These are phyloP conservation scores for Apophysomyces trapeziformis DNA, from an alignment of 371 early-diverging fungal genomes.

Conservation along the genomic window DNA sequence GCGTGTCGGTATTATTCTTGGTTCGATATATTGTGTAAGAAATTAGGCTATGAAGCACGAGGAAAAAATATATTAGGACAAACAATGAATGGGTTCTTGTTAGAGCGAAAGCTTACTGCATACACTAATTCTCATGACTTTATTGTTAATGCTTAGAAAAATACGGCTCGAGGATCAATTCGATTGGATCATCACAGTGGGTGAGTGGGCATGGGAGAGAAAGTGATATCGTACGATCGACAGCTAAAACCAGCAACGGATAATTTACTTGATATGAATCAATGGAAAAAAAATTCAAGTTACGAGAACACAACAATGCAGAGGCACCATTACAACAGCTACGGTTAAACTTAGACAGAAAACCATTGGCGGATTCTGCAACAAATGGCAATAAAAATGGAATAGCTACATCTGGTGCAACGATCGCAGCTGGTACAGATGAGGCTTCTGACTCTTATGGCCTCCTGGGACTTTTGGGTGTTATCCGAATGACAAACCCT, in stretches of 20 bases:
- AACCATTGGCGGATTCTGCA: neutral
- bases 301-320: neutral
- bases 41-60: neutral
- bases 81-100: too few species aligned
- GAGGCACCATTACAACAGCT: neutral
- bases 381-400: neutral
- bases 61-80: too few species aligned
- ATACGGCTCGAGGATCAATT: neutral
- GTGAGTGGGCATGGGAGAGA: neutral
- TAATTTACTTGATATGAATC: neutral
- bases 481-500: constrained; percentile 74
- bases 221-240: neutral
- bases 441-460: constrained; percentile 53
- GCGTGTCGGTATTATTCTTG: neutral
- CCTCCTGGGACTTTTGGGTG: constrained; percentile 72
- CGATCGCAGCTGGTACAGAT: neutral
- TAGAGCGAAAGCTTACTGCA: too few species aligned
- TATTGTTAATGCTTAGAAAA: neutral
- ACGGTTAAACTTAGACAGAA: neutral
- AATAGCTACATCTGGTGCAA: neutral
- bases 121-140: neutral
- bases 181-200: neutral
- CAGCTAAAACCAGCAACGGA: neutral
- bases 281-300: neutral
- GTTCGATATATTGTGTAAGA: constrained; percentile 2